Evolutionary conservation across 108 stramenopile species (phyloP).

Genomic region (Pseudonitzschia pungens): DNA sequence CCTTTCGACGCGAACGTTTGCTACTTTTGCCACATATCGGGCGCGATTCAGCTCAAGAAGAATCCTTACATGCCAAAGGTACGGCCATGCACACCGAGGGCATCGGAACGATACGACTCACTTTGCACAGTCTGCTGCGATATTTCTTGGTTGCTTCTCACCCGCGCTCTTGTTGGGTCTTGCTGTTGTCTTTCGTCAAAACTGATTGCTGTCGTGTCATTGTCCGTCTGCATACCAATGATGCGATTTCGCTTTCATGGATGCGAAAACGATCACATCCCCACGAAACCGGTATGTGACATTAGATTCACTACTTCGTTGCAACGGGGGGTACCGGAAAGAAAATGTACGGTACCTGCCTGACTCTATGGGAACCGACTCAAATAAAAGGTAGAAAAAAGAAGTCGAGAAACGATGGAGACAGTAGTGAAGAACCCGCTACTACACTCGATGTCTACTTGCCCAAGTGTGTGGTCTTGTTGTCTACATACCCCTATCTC

Average conservation of each 20-base stretch:
- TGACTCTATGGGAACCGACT: slow-evolving; percentile 72
- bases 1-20: slow-evolving; percentile 69
- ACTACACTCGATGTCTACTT: slow-evolving; percentile 53
- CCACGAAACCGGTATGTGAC: neutral
- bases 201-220: no score
- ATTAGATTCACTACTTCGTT: slow-evolving; percentile 72
- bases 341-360: slow-evolving; percentile 78
- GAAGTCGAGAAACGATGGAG: neutral
- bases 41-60: slow-evolving; percentile 52
- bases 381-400: slow-evolving; percentile 37
- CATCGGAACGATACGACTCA: no score
- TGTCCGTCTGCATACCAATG: no score
- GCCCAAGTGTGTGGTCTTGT: slow-evolving; percentile 88
- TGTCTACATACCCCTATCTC: slow-evolving; percentile 91
- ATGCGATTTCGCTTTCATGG: no score
- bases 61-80: slow-evolving; percentile 71
- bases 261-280: neutral
- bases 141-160: no score
- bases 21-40: slow-evolving; percentile 73
- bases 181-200: no score
- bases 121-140: no score
- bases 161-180: no score
- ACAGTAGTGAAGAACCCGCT: slow-evolving; percentile 15
- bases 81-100: no score
- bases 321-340: slow-evolving; percentile 72